A percentile compares a stretch with the other conserved stretches of the same genome.
phyloP scores from a whole-genome alignment of 345 rosid genomes.

The Arabidopsis suecica region DNA sequence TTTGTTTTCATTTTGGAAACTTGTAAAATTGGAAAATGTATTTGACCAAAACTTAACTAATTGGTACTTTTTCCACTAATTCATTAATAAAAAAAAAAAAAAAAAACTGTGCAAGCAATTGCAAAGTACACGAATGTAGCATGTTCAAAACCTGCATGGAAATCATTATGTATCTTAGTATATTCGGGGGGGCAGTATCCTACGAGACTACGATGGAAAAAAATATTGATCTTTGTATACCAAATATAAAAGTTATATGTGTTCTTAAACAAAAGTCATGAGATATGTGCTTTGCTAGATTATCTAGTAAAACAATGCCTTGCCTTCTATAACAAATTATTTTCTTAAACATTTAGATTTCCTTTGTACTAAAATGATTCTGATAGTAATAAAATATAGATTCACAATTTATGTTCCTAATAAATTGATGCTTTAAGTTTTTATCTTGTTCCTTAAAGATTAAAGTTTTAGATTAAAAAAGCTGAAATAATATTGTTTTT shows the following conservation, averaged over 20 bases:
- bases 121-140: not conserved
- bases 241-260: not conserved
- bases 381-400: too few relatives aligned
- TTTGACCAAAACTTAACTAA: not conserved
- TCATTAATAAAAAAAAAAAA: not conserved
- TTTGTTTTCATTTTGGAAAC: not conserved
- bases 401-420: too few relatives aligned
- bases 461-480: too few relatives aligned
- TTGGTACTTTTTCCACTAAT: not conserved
- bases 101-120: not conserved
- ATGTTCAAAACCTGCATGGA: not conserved
- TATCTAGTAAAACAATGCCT: not conserved
- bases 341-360: not conserved
- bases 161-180: not conserved
- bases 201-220: not conserved
- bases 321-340: not conserved
- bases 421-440: too few relatives aligned
- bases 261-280: not conserved
- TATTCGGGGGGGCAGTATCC: not conserved
- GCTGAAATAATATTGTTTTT: too few relatives aligned
- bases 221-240: not conserved
- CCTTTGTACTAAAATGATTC: too few relatives aligned
- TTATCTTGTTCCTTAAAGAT: too few relatives aligned
- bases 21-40: slow-evolving; percentile 3
- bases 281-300: not conserved